Evolutionary conservation across 2,329 filamentous ascomycete genomes (phyloP).

Genomic region (Tothia fuscella): DNA sequence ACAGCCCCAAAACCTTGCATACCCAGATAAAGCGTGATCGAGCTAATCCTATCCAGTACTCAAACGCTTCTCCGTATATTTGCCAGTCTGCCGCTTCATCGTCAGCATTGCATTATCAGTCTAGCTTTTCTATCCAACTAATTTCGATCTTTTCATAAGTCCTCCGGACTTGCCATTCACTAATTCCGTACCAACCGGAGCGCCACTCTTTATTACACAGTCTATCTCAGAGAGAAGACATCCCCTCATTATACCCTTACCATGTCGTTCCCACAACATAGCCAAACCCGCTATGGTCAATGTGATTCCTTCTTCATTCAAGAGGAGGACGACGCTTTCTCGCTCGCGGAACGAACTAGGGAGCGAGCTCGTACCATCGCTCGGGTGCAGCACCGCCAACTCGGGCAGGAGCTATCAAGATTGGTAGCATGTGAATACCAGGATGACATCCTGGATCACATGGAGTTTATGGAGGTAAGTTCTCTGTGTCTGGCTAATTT

Average conservation of each 20-base stretch:
- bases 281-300: slow-evolving; percentile 43
- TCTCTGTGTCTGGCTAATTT: slow-evolving; percentile 10
- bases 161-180: slow-evolving; percentile 26
- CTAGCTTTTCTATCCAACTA: slow-evolving; percentile 49
- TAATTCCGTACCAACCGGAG: slow-evolving; percentile 24
- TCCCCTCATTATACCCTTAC: slow-evolving; percentile 30
- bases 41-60: no score
- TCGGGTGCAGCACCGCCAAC: slow-evolving; percentile 72
- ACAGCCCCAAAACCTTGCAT: slow-evolving; percentile 18
- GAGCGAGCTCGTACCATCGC: slow-evolving; percentile 69
- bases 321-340: slow-evolving; percentile 41
- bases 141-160: slow-evolving; percentile 43
- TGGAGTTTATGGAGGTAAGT: slow-evolving; percentile 83
- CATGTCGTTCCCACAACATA: slow-evolving; percentile 43
- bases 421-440: slow-evolving; percentile 81
- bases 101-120: no score
- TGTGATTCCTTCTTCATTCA: slow-evolving; percentile 61
- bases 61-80: no score
- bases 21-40: no score
- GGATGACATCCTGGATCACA: slow-evolving; percentile 87
- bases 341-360: slow-evolving; percentile 51
- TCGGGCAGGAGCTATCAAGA: slow-evolving; percentile 79
- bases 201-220: slow-evolving; percentile 22
- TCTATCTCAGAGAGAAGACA: slow-evolving; percentile 37
- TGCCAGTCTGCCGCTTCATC: no score